phyloP scores from a whole-genome alignment of 768 basidiomycete species.

The Kwoniella heveanensis region DNA sequence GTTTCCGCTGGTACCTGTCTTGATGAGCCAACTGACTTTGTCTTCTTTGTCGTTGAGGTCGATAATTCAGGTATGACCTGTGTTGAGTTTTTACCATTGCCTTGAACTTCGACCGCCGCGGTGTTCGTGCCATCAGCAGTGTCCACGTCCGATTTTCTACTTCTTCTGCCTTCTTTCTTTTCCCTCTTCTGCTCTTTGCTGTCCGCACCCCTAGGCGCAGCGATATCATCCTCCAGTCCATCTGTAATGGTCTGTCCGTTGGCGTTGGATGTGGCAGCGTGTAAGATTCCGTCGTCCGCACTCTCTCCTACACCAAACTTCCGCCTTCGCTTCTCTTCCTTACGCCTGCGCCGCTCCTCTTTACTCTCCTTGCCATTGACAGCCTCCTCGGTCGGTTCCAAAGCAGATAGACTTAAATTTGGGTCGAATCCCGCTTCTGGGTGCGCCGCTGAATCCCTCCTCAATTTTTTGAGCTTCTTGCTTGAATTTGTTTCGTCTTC shows the following conservation, averaged over 20 bases:
- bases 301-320: neutral
- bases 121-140: neutral
- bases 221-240: neutral
- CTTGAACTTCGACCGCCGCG: neutral
- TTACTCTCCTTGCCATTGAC: neutral
- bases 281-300: neutral
- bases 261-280: neutral
- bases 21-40: neutral
- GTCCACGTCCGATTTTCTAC: constrained; percentile 2
- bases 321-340: neutral
- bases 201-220: neutral
- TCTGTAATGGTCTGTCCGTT: no score
- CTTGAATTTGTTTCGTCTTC: constrained; percentile 7
- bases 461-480: constrained; percentile 11
- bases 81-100: neutral
- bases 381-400: neutral
- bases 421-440: neutral
- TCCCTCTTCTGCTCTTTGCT: constrained; percentile 9
- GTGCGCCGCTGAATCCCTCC: neutral
- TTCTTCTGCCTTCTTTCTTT: constrained; percentile 6
- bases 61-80: neutral
- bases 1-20: neutral
- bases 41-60: neutral
- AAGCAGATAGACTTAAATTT: no score
- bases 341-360: neutral